A percentile compares a stretch with the other conserved stretches of the same genome.
Conservation (phyloP, 2,329 filamentous ascomycete species). For the Paraphoma chrysanthemicola region DNA sequence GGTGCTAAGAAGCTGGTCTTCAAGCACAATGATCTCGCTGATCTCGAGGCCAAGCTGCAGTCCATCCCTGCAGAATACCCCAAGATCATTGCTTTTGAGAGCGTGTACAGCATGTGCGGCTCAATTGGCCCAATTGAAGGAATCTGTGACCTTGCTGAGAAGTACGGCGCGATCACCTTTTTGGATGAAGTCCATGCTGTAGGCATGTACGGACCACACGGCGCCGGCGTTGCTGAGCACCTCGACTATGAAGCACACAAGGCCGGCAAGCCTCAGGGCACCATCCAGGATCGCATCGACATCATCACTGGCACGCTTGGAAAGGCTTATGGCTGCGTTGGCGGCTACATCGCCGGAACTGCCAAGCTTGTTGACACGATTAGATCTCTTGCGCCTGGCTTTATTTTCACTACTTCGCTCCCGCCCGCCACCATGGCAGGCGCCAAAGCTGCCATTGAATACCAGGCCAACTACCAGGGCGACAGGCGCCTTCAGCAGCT, state of each 20-base stretch:
- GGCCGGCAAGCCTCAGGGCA: slow-evolving; percentile 76
- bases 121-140: slow-evolving; percentile 94
- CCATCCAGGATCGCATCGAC: slow-evolving; percentile 93
- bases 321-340: slow-evolving; percentile 97
- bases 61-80: slow-evolving; percentile 83
- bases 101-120: slow-evolving; percentile 99
- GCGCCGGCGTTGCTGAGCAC: slow-evolving; percentile 95
- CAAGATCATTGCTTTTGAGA: slow-evolving; percentile 99
- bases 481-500: slow-evolving; percentile 93
- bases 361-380: slow-evolving; percentile 88
- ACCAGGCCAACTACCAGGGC: slow-evolving; percentile 83
- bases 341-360: slow-evolving; percentile 95
- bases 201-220: slow-evolving; percentile 97
- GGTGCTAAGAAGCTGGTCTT: slow-evolving; percentile 98
- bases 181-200: slow-evolving; percentile 98
- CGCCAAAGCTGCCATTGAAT: slow-evolving; percentile 88
- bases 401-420: slow-evolving; percentile 98
- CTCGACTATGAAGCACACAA: slow-evolving; percentile 90
- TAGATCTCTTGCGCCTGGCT: slow-evolving; percentile 91
- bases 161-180: slow-evolving; percentile 97
- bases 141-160: slow-evolving; percentile 95
- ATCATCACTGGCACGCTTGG: slow-evolving; percentile 98
- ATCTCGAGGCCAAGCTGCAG: slow-evolving; percentile 90
- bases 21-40: slow-evolving; percentile 95
- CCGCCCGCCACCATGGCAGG: slow-evolving; percentile 97